Base-by-base conservation (phyloP, 495 filamentous ascomycete species). In the Neurospora tetraspora region DNA sequence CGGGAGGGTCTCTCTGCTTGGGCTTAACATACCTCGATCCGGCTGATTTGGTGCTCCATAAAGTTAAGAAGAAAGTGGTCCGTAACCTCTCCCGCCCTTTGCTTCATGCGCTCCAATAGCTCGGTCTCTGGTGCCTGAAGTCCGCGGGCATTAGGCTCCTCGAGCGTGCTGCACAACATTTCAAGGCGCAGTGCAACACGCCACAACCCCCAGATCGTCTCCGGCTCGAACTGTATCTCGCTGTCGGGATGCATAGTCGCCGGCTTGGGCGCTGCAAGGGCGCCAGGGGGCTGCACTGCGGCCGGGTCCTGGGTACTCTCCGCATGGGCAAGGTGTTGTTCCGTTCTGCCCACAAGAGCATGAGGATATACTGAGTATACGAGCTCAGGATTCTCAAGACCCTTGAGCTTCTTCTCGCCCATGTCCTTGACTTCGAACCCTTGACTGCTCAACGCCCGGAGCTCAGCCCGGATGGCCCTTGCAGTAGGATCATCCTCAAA, bases 341-440 rank as follows among this genome's bases (percentile, higher is more conserved):
- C 82, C 89, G 89, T 80, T 23, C 96, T 90, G 61, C 94, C 94
- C n/a, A 91, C 89, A 18, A 99, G 88, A 12, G 91, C 85, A 76
- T 95, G 92, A 2, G 96, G 94, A 79, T 96, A 98, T 79, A 98
- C 92, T 43, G 97, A 88, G 79, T 95, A 97, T 70, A 99, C 90
- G 70, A 93, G 90, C 80, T 99, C 96, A 5, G 96, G 96, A 80
- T 99, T 99, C 79, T 99, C 96, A 9, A 99, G 88, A 3, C 96
- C 96, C 80, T 99, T 99, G 40, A 99, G 84, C 77, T 96, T 97
- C 53, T 90, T 89, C 77, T 97, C 92, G 27, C 96, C 96, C 77
- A 98, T 92, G 75, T 96, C 93, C 80, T 97, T 97, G 77, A 98
- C 93, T 79, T 97, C 93, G 78, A 98, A 99, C 20, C 96, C 96